Evolutionary conservation across 352 stramenopile species (phyloP).

Genomic region (Phytophthora pseudosyringae): DNA sequence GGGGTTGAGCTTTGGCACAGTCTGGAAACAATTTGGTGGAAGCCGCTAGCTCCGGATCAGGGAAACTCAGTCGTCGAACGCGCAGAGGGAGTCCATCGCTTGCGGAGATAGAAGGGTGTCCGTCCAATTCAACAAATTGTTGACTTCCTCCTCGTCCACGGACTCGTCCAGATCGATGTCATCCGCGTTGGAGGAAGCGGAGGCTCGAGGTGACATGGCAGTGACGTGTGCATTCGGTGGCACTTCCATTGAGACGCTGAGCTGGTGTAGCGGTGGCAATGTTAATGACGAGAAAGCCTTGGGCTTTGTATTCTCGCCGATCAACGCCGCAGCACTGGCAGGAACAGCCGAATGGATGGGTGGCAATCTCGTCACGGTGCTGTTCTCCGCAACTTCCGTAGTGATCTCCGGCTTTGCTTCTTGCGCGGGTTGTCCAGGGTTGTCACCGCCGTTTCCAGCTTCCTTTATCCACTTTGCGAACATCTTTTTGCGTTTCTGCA

Average conservation of each 20-base stretch:
- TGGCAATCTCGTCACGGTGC: slow-evolving; percentile 29
- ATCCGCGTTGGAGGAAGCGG: neutral
- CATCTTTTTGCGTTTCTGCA: slow-evolving; percentile 74
- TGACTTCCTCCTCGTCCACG: slow-evolving; percentile 79
- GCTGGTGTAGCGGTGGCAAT: slow-evolving; percentile 18
- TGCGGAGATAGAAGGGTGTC: slow-evolving; percentile 63
- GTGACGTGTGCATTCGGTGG: neutral
- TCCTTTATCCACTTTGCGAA: slow-evolving; percentile 79
- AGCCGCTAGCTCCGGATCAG: neutral
- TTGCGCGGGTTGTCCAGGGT: slow-evolving; percentile 3
- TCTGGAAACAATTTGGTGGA: neutral
- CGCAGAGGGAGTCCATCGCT: slow-evolving; percentile 48
- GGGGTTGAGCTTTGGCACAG: neutral
- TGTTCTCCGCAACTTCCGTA: neutral
- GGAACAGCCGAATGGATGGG: slow-evolving; percentile 30
- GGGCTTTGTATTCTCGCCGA: slow-evolving; percentile 5
- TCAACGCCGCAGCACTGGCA: slow-evolving; percentile 18
- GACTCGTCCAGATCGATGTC: slow-evolving; percentile 65
- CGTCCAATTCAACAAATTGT: slow-evolving; percentile 83
- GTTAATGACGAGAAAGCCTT: slow-evolving; percentile 5
- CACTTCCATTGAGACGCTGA: neutral
- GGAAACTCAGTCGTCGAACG: slow-evolving; percentile 41
- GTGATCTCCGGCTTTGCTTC: slow-evolving; percentile 5
- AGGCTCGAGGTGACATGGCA: slow-evolving; percentile 8
- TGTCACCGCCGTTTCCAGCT: slow-evolving; percentile 19